phyloP scores from a whole-genome alignment of 2,329 filamentous ascomycete genomes.

The Aspergillus phoenicis region DNA sequence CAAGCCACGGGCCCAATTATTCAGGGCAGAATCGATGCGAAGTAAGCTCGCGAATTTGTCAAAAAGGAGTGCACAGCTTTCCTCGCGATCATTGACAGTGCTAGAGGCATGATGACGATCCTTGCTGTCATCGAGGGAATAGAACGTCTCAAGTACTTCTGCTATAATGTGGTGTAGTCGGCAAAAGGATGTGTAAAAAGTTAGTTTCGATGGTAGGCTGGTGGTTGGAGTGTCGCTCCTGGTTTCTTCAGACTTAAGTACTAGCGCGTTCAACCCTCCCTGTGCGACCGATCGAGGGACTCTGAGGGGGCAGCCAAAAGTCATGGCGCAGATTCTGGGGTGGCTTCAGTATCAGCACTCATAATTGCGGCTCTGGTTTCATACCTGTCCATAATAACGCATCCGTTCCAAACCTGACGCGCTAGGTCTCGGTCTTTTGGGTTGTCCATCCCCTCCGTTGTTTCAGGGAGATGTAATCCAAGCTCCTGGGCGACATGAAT shows the following conservation, averaged over 20 bases:
- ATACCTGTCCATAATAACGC: constrained; percentile 3
- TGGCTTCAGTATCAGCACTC: neutral
- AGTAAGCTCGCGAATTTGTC: constrained; percentile 1
- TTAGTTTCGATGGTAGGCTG: neutral
- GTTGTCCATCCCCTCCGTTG: neutral
- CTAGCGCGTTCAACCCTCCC: neutral
- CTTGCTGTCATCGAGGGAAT: neutral
- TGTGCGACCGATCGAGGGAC: neutral
- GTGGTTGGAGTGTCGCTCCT: neutral
- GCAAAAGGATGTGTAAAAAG: neutral
- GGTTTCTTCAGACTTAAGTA: neutral
- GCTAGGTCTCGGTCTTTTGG: constrained; percentile 2
- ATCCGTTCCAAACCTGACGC: constrained; percentile 1
- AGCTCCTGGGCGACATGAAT: constrained; percentile 2
- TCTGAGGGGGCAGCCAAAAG: neutral
- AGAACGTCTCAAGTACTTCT: constrained; percentile 1
- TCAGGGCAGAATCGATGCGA: neutral
- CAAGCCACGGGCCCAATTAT: neutral
- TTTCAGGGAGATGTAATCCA: neutral
- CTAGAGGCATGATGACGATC: too few species aligned
- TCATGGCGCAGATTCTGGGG: constrained; percentile 4
- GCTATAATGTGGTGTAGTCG: constrained; percentile 3
- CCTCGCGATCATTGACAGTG: neutral
- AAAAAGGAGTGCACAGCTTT: neutral
- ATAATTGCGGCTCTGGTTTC: neutral